Evolutionary conservation across 768 basidiomycete species (phyloP).

Genomic region (Kockovaella imperatae): DNA sequence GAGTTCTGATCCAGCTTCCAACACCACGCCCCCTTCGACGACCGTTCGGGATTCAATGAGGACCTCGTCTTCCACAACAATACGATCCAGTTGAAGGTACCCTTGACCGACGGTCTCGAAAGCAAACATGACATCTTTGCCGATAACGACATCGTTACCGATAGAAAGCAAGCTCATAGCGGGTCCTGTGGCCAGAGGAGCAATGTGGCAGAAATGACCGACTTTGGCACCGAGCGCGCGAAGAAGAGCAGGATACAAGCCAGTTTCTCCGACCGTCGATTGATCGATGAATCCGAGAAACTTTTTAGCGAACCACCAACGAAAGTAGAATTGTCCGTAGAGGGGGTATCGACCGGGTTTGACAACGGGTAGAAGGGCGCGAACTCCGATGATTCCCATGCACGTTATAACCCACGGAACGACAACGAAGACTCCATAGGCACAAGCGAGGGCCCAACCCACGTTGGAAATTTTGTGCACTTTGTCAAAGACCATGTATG

Average conservation of each 20-base stretch:
- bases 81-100: background rate
- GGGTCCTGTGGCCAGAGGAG: background rate
- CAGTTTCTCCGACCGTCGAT: background rate
- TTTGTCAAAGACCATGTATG: background rate
- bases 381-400: background rate
- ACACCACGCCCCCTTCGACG: background rate
- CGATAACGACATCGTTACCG: background rate
- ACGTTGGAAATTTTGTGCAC: background rate
- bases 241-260: background rate
- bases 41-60: background rate
- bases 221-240: background rate
- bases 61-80: background rate
- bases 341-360: slow-evolving; percentile 1
- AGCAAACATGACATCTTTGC: background rate
- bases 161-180: background rate
- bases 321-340: slow-evolving; percentile 1
- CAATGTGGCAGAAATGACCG: background rate
- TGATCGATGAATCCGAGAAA: background rate
- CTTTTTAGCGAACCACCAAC: background rate
- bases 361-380: background rate
- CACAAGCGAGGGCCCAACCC: background rate
- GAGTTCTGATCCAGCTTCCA: background rate
- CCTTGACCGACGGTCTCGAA: background rate
- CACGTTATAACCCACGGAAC: background rate
- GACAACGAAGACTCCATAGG: background rate